Base-by-base conservation (phyloP, 495 filamentous ascomycete genomes). In the Thozetella sp. region DNA sequence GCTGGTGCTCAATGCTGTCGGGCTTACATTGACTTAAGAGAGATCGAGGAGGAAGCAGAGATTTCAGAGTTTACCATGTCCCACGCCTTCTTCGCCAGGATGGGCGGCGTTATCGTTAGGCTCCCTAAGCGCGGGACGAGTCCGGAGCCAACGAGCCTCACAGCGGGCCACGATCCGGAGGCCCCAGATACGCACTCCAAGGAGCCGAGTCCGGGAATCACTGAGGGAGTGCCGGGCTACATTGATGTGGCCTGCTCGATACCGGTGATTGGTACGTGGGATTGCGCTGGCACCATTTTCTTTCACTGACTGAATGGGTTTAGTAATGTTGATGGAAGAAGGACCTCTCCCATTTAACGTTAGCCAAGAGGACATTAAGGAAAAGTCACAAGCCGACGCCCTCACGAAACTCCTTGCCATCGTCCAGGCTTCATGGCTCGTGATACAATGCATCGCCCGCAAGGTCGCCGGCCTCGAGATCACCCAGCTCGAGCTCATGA, bases 401-500 rank as follows among this genome's bases (percentile, higher is more conserved):
- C 51, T 72, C 1, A 68, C 72, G 1, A 79, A 79, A 54, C 25
- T 66, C 1, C 53, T 78, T 15, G 71, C 72, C 2, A 64, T 67
- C 24, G 30, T 73, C 1, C 76, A 79, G 60, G 73, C 72, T 2
- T 53, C 53, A 11, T 78, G 76, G 76, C 66, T 76, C n/a, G 51
- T 75, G 19, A 25, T 75, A 2, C 69, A 74, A 50, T 67, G 63
- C 26, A 61, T 68, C 27, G 66, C 70, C 0, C 65, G 76, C 17
- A 53, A 63, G 22, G 40, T 56, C 22, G 52, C 54, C 9, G 27
- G 59, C 1, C 53, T 74, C 1, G 70, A 74, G 0, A 58, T 79
- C 9, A 67, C 70, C 6, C 23, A 72, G 9, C 63, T 78, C 2
- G 76, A 80, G 43, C 50, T 76, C 1, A 65, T 70, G 37, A 76